Percentiles rank a stretch among this genome's conserved stretches.
Conservation (phyloP, 2,329 filamentous ascomycete genomes). For the Aspergillus calidoustus region DNA sequence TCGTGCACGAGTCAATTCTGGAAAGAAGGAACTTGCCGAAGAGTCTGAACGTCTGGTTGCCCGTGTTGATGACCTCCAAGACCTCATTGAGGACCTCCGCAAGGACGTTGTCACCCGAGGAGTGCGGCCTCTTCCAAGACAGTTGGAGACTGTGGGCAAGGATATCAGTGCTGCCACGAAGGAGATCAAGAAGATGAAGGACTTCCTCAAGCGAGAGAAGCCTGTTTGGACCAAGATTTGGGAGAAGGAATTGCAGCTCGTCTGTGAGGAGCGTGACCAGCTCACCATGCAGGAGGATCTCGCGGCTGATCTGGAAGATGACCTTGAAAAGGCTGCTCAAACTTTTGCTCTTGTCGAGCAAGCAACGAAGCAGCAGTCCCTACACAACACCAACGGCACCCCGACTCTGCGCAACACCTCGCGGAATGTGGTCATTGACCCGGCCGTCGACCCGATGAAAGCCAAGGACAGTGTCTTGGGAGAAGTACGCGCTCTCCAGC, state of each 20-base stretch:
- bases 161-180: conserved; percentile 81
- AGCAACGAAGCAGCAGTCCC: conserved; percentile 92
- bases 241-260: conserved; percentile 95
- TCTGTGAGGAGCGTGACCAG: conserved; percentile 93
- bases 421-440: conserved; percentile 54
- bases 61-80: conserved; percentile 95
- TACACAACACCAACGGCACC: conserved; percentile 63
- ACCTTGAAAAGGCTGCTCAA: conserved; percentile 90
- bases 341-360: conserved; percentile 96
- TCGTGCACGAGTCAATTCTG: conserved; percentile 79
- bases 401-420: conserved; percentile 56
- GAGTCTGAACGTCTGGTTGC: conserved; percentile 91
- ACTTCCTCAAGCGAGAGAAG: conserved; percentile 88
- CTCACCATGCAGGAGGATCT: conserved; percentile 96
- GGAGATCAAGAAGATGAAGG: conserved; percentile 92
- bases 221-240: conserved; percentile 99
- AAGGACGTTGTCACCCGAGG: conserved; percentile 95
- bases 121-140: conserved; percentile 85
- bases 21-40: conserved; percentile 82
- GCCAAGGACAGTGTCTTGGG: conserved; percentile 91
- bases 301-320: conserved; percentile 87
- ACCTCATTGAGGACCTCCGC: conserved; percentile 91
- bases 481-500: conserved; percentile 89
- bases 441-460: conserved; percentile 70
- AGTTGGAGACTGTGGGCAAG: conserved; percentile 86